Evolutionary conservation across 2,329 filamentous ascomycete species (phyloP).

Genomic region (Macroventuria anomochaeta): DNA sequence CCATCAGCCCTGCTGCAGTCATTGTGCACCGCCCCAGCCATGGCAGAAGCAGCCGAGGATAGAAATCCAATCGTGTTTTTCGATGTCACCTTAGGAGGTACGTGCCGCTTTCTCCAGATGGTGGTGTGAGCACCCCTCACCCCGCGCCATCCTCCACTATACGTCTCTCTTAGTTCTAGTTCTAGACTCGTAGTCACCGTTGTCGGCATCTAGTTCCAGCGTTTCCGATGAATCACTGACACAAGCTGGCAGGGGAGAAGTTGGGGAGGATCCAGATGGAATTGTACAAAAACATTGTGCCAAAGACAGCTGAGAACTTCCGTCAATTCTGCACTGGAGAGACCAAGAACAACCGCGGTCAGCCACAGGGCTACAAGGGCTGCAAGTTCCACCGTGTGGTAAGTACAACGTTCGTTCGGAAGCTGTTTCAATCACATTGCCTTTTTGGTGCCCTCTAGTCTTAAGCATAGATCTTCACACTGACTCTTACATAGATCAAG

Average conservation of each 20-base stretch:
- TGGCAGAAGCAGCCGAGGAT: slow-evolving; percentile 42
- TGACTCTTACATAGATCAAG: slow-evolving; percentile 69
- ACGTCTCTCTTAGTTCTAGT: slow-evolving; percentile 17
- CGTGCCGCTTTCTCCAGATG: slow-evolving; percentile 36
- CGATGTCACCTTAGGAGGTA: slow-evolving; percentile 80
- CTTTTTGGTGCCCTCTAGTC: not conserved
- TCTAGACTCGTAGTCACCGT: slow-evolving; percentile 5
- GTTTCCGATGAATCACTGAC: slow-evolving; percentile 27
- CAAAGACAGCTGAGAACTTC: slow-evolving; percentile 94
- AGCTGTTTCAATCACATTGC: not conserved
- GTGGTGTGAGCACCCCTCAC: slow-evolving; percentile 18
- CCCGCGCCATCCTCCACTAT: slow-evolving; percentile 16
- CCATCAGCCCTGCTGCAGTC: slow-evolving; percentile 20
- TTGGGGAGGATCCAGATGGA: slow-evolving; percentile 56
- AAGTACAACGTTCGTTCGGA: slow-evolving; percentile 47
- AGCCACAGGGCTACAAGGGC: slow-evolving; percentile 91
- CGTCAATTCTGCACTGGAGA: slow-evolving; percentile 97
- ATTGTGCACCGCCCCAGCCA: slow-evolving; percentile 41
- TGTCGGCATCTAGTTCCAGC: slow-evolving; percentile 5
- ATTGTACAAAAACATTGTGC: slow-evolving; percentile 83
- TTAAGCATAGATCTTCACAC: not conserved
- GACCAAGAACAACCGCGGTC: slow-evolving; percentile 76
- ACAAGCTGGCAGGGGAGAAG: slow-evolving; percentile 41
- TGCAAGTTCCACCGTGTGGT: slow-evolving; percentile 94
- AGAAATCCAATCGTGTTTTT: slow-evolving; percentile 70